phyloP scores from a whole-genome alignment of 352 stramenopile genomes.

The Pythium coloratum region DNA sequence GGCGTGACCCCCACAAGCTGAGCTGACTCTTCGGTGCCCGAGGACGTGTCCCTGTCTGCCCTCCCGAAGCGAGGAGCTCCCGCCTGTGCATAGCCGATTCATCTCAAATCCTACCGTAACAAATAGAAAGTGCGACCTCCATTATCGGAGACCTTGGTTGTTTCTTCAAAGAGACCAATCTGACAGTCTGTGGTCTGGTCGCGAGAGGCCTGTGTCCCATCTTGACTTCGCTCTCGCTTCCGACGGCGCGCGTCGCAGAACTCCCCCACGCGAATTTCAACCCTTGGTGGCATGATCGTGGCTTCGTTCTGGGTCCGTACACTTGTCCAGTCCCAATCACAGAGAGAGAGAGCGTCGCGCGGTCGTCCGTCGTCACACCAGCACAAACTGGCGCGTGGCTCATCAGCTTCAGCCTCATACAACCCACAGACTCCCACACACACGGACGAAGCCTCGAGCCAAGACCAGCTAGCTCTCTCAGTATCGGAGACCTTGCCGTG shows the following conservation, averaged over 20 bases:
- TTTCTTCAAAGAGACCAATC: too few species aligned
- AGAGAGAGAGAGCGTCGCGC: background rate
- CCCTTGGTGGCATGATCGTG: too few species aligned
- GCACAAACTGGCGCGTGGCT: background rate
- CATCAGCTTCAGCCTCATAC: too few species aligned
- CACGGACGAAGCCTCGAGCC: too few species aligned
- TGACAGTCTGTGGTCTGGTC: background rate
- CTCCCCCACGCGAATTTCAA: too few species aligned
- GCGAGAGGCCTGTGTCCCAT: background rate
- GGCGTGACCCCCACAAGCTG: too few species aligned
- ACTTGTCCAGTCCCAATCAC: too few species aligned
- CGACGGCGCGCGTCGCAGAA: background rate
- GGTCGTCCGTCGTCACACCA: background rate
- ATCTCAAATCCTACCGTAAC: conserved; percentile 1
- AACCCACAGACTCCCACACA: too few species aligned
- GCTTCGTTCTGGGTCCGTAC: too few species aligned
- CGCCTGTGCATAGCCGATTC: background rate
- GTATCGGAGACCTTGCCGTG: background rate
- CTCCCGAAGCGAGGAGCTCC: too few species aligned
- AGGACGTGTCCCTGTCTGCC: background rate
- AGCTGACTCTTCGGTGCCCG: conserved; percentile 5
- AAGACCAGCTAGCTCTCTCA: too few species aligned
- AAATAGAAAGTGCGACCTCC: background rate
- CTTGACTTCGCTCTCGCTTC: conserved; percentile 1
- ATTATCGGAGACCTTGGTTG: too few species aligned